phyloP scores from a whole-genome alignment of 257 asterid genomes.

The Verbena officinalis region DNA sequence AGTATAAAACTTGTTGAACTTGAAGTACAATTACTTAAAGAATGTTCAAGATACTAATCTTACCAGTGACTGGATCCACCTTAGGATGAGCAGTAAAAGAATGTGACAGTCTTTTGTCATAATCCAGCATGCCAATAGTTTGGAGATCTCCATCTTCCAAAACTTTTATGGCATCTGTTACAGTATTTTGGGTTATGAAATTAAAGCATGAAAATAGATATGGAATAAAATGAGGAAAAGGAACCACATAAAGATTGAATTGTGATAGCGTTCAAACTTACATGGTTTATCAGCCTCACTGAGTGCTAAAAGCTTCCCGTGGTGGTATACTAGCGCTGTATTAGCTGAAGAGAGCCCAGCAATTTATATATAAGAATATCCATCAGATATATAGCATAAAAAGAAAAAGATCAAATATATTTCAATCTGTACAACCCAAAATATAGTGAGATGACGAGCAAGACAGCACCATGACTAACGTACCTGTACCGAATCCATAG shows the following conservation, averaged over 20 bases:
- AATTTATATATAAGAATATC: slow-evolving; percentile 21
- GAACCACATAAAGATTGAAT: slow-evolving; percentile 2
- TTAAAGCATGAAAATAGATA: background rate
- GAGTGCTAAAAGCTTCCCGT: slow-evolving; percentile 94
- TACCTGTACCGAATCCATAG: slow-evolving; percentile 87
- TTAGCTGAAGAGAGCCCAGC: slow-evolving; percentile 65
- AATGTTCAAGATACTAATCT: slow-evolving; percentile 25
- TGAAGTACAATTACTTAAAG: slow-evolving; percentile 8
- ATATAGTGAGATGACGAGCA: background rate
- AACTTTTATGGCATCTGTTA: slow-evolving; percentile 78
- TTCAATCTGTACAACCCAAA: too few relatives aligned
- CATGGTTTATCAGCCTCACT: slow-evolving; percentile 94
- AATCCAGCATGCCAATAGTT: slow-evolving; percentile 92
- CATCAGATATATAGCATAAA: slow-evolving; percentile 26
- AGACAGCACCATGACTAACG: slow-evolving; percentile 16
- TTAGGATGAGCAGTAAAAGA: slow-evolving; percentile 98
- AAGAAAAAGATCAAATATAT: too few relatives aligned
- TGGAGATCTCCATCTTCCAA: slow-evolving; percentile 96
- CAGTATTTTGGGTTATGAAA: slow-evolving; percentile 18
- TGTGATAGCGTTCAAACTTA: slow-evolving; percentile 37
- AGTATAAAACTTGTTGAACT: slow-evolving; percentile 10
- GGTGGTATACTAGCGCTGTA: slow-evolving; percentile 88
- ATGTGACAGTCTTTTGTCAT: slow-evolving; percentile 85
- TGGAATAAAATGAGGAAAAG: background rate
- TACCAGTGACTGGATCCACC: slow-evolving; percentile 94